phyloP scores from a whole-genome alignment of 73 alveolate genomes.

The Paramecium tetraurelia region DNA sequence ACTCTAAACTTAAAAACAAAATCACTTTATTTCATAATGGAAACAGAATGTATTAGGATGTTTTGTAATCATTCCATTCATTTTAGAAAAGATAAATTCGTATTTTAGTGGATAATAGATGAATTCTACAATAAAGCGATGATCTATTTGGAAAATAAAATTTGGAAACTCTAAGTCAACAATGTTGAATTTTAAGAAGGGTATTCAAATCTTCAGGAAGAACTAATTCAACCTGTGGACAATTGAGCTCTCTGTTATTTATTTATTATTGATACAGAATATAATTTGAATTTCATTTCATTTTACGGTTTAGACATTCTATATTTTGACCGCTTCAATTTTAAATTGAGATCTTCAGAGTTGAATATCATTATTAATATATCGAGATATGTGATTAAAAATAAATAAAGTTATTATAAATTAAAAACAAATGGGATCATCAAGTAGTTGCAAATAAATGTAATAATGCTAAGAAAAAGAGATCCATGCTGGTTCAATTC shows the following conservation, averaged over 20 bases:
- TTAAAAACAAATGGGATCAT: background rate
- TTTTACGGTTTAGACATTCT: background rate
- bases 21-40: constrained; percentile 15
- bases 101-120: background rate
- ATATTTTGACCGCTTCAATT: background rate
- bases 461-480: background rate
- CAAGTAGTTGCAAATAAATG: background rate
- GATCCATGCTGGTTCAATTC: background rate
- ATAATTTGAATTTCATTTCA: background rate
- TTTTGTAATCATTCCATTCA: background rate
- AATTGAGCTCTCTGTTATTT: background rate
- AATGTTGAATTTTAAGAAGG: background rate
- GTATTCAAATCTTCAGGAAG: background rate
- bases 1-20: constrained; percentile 36
- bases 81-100: background rate
- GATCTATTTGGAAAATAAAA: background rate
- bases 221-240: background rate
- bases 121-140: background rate
- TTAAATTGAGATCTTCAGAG: background rate
- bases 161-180: background rate
- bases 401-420: background rate
- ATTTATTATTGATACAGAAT: background rate
- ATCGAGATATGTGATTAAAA: background rate
- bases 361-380: background rate
- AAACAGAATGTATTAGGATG: constrained; percentile 12